Evolutionary conservation across 495 filamentous ascomycete genomes (phyloP).

Genomic region (Aspergillus heteromorphus): DNA sequence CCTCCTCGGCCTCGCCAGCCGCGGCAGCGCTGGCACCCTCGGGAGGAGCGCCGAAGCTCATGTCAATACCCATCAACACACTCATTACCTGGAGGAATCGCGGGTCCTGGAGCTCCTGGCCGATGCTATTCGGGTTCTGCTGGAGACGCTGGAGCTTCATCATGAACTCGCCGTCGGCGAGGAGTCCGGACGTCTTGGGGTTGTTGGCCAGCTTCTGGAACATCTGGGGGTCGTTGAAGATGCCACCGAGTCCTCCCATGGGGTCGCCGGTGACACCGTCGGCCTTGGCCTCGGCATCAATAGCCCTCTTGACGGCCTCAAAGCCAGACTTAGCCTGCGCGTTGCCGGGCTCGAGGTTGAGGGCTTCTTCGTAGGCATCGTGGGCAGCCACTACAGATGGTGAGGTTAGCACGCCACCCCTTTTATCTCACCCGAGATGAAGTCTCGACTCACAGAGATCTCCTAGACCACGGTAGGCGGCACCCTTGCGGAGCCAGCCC

Average conservation of each 20-base stretch:
- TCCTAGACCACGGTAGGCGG: slow-evolving; percentile 79
- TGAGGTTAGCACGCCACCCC: slow-evolving; percentile 14
- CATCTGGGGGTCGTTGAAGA: slow-evolving; percentile 90
- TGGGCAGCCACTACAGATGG: slow-evolving; percentile 57
- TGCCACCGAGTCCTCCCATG: slow-evolving; percentile 69
- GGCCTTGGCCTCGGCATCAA: slow-evolving; percentile 68
- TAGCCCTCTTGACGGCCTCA: slow-evolving; percentile 77
- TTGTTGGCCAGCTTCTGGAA: slow-evolving; percentile 86
- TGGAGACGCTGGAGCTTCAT: slow-evolving; percentile 73
- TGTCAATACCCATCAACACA: slow-evolving; percentile 88
- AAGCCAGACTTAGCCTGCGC: slow-evolving; percentile 87
- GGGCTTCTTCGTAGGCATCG: slow-evolving; percentile 86
- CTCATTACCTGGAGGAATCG: slow-evolving; percentile 91
- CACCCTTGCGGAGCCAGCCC: slow-evolving; percentile 87
- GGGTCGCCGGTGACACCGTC: slow-evolving; percentile 65
- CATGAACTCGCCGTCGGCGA: slow-evolving; percentile 89
- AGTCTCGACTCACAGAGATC: slow-evolving; percentile 58
- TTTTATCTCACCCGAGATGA: neutral
- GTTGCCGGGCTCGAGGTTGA: slow-evolving; percentile 87
- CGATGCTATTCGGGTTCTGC: slow-evolving; percentile 73
- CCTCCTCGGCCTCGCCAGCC: slow-evolving; percentile 57
- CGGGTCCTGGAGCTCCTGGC: slow-evolving; percentile 78
- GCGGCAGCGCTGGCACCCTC: slow-evolving; percentile 40
- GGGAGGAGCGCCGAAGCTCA: slow-evolving; percentile 67
- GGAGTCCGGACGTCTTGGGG: slow-evolving; percentile 81